These are phyloP conservation scores for Clavariopsis aquatica DNA, from an alignment of 495 filamentous ascomycete genomes.

Conservation along the genomic window DNA sequence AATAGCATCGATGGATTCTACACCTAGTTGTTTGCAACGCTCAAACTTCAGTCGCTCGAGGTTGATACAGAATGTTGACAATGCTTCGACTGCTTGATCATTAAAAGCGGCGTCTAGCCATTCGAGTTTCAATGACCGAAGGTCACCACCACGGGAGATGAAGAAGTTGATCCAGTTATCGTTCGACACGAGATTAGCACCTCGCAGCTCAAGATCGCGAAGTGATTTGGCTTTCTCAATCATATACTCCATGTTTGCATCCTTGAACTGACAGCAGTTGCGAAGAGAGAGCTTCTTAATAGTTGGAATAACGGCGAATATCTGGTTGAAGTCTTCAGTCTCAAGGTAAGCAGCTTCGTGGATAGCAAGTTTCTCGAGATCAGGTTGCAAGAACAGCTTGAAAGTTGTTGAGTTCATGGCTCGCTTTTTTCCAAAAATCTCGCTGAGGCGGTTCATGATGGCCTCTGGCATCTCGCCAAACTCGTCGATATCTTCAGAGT, in stretches of 20 bases:
- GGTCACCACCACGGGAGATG: conserved; percentile 56
- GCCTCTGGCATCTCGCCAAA: conserved; percentile 73
- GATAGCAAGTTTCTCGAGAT: conserved; percentile 65
- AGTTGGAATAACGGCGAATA: conserved; percentile 72
- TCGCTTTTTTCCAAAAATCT: conserved; percentile 77
- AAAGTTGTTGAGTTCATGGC: conserved; percentile 70
- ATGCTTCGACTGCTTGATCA: conserved; percentile 59
- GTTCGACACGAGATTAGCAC: conserved; percentile 77
- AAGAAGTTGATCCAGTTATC: conserved; percentile 69
- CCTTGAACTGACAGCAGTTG: conserved; percentile 86
- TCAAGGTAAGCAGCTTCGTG: conserved; percentile 78
- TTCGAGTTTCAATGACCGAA: conserved; percentile 68
- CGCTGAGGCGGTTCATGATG: conserved; percentile 71
- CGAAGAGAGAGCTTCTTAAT: conserved; percentile 69
- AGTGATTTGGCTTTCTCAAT: conserved; percentile 65
- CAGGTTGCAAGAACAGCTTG: conserved; percentile 72
- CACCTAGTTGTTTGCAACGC: conserved; percentile 55
- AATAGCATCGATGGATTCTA: conserved; percentile 55
- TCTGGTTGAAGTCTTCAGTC: conserved; percentile 72
- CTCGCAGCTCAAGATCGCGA: conserved; percentile 65
- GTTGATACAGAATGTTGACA: conserved; percentile 61
- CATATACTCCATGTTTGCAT: conserved; percentile 76
- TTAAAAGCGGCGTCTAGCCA: conserved; percentile 73
- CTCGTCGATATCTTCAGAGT: conserved; percentile 78
- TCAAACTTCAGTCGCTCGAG: conserved; percentile 74